phyloP scores from a whole-genome alignment of 306 rosid species.

The Fragaria nilgerrensis region DNA sequence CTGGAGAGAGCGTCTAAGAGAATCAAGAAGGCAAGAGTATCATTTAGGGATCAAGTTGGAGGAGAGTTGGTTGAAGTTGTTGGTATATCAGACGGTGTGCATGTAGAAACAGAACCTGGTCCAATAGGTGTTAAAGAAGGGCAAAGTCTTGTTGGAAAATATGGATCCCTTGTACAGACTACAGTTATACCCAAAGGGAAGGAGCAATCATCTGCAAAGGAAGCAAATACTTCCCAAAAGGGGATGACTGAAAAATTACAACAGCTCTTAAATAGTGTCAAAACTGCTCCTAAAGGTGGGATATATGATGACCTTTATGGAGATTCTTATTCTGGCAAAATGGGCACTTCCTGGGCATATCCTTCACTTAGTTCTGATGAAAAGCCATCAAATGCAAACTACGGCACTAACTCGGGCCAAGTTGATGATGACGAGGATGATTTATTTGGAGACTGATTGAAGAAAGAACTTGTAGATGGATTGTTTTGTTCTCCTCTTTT shows the following conservation, averaged over 20 bases:
- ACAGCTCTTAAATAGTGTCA: slow-evolving; percentile 81
- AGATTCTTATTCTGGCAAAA: slow-evolving; percentile 70
- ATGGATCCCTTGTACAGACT: slow-evolving; percentile 85
- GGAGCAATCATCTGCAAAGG: slow-evolving; percentile 59
- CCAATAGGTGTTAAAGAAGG: slow-evolving; percentile 97
- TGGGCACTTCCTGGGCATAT: slow-evolving; percentile 95
- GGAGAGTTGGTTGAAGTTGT: slow-evolving; percentile 88
- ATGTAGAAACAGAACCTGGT: slow-evolving; percentile 94
- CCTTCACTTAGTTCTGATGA: slow-evolving; percentile 41
- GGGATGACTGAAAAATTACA: slow-evolving; percentile 93
- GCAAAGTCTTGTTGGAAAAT: slow-evolving; percentile 85
- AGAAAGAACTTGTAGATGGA: slow-evolving; percentile 26
- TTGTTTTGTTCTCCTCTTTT: slow-evolving; percentile 24
- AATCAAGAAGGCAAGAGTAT: slow-evolving; percentile 66
- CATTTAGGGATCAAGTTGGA: slow-evolving; percentile 93
- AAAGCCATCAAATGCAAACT: slow-evolving; percentile 38
- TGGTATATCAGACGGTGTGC: slow-evolving; percentile 91
- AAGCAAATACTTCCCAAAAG: slow-evolving; percentile 58
- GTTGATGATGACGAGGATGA: slow-evolving; percentile 65
- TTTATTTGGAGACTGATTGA: slow-evolving; percentile 68
- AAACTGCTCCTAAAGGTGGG: slow-evolving; percentile 59
- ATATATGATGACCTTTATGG: slow-evolving; percentile 92
- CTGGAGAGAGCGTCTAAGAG: slow-evolving; percentile 73
- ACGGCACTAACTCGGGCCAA: slow-evolving; percentile 43
- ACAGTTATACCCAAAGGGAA: slow-evolving; percentile 92